These are phyloP conservation scores for Boletus subcaerulescens DNA, from an alignment of 768 basidiomycete genomes.

Conservation along the genomic window DNA sequence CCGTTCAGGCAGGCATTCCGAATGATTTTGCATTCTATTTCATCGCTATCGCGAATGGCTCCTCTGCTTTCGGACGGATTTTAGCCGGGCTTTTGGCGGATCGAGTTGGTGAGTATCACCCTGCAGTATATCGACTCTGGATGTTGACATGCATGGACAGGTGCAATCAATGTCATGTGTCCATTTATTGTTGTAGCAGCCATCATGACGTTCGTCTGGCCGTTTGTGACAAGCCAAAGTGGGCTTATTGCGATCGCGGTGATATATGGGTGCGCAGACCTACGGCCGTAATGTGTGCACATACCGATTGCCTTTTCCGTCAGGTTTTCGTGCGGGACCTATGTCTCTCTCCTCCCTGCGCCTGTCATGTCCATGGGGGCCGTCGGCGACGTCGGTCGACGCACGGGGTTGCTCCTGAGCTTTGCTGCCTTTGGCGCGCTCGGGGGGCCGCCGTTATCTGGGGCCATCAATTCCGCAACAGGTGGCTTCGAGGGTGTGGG, in stretches of 20 bases:
- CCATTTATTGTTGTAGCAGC: slow-evolving; percentile 58
- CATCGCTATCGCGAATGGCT: slow-evolving; percentile 64
- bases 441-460: slow-evolving; percentile 70
- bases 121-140: neutral
- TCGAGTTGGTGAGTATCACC: slow-evolving; percentile 39
- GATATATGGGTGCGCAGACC: slow-evolving; percentile 56
- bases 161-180: slow-evolving; percentile 65
- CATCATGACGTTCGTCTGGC: slow-evolving; percentile 68
- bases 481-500: slow-evolving; percentile 40
- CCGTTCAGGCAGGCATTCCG: slow-evolving; percentile 46
- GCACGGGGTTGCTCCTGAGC: slow-evolving; percentile 63
- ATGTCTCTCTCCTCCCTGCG: slow-evolving; percentile 51
- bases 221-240: slow-evolving; percentile 46
- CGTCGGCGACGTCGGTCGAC: slow-evolving; percentile 57
- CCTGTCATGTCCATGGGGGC: slow-evolving; percentile 64
- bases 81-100: slow-evolving; percentile 54
- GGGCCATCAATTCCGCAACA: slow-evolving; percentile 56
- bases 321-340: slow-evolving; percentile 62
- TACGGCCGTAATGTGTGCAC: accelerated
- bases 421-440: slow-evolving; percentile 61
- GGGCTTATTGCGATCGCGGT: slow-evolving; percentile 53
- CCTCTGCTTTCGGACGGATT: slow-evolving; percentile 61
- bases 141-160: slow-evolving; percentile 29
- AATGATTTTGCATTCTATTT: slow-evolving; percentile 58
- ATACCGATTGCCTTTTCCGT: neutral